Evolutionary conservation across 176 grass and related monocot genomes (phyloP), one percentile per base, ranked within the genome.

Genomic region (Eleusine coracana): DNA sequence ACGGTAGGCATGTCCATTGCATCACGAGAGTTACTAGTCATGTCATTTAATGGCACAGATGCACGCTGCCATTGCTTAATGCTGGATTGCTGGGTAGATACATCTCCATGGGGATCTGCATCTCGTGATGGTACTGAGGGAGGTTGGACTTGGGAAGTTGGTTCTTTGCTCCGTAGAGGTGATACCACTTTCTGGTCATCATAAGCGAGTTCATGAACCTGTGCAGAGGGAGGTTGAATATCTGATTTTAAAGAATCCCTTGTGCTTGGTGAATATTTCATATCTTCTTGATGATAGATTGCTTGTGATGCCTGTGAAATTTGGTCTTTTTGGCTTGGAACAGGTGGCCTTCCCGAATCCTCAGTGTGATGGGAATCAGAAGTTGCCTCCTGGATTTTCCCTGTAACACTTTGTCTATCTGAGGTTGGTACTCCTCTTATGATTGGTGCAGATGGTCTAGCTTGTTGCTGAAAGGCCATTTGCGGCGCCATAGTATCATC

Each of bases 131-230:
- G 28, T 72, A 25, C 48, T 11, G 67, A 73, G 48, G 48, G 18
- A 72, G 18, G 74, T 72, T 83, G 67, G 9, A 65, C 74, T 56
- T 29, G 58, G 67, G 86, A 88, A 78, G 46, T 44, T 66, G 80
- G 58, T 46, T 65, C 80, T 83, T 54, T 69, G 74, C 37, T 70
- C 40, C 14, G 25, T 48, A 39, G 10, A 25, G 50, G 63, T 68
- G 81, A 20, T 14, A 13, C 21, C 69, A 51, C 81, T 88, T 88
- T 84, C 51, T 31, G 48, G 77, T 84, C 75, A 74, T 84, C 75
- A 74, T 31, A 31, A n/a, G 28, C 62, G 66, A 61, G 1, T 31
- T 27, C 40, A 69, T 1, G 39, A 55, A 56, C 27, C 59, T 68
- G 25, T 40, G 3, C 28, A 7, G 75, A 49, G 54, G 39, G 4